These are phyloP conservation scores for Fagopyrum tataricum DNA, from an alignment of 148 eudicot genomes.

Conservation along the genomic window DNA sequence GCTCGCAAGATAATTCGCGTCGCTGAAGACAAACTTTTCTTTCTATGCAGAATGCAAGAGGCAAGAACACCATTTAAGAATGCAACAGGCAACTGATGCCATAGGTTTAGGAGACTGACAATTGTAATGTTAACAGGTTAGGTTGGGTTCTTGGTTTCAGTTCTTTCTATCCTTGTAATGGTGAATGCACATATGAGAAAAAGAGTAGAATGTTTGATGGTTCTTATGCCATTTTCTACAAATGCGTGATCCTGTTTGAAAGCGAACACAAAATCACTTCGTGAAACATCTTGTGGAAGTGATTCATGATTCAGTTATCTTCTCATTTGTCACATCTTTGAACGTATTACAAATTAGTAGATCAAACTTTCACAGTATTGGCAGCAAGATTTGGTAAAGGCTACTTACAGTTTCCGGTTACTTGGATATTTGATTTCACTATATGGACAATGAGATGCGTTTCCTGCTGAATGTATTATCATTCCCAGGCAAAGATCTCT, in stretches of 20 bases:
- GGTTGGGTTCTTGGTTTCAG: background rate
- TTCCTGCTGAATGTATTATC: slow-evolving; percentile 51
- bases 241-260: too few species aligned
- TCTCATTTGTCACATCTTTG: background rate
- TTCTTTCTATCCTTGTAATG: background rate
- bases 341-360: background rate
- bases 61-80: background rate
- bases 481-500: slow-evolving; percentile 64
- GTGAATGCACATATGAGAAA: background rate
- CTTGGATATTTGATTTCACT: slow-evolving; percentile 13
- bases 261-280: background rate
- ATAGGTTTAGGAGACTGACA: slow-evolving; percentile 5
- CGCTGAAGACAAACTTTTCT: background rate
- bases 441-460: slow-evolving; percentile 42
- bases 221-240: background rate
- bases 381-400: background rate
- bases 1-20: background rate
- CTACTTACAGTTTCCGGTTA: background rate
- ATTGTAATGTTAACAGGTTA: background rate
- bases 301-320: too few species aligned
- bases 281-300: background rate
- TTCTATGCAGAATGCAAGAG: background rate
- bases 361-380: background rate
- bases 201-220: background rate
- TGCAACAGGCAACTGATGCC: background rate